phyloP scores from a whole-genome alignment of 1,139 yeast genomes.

The Yamadazyma spencermartinsiae region DNA sequence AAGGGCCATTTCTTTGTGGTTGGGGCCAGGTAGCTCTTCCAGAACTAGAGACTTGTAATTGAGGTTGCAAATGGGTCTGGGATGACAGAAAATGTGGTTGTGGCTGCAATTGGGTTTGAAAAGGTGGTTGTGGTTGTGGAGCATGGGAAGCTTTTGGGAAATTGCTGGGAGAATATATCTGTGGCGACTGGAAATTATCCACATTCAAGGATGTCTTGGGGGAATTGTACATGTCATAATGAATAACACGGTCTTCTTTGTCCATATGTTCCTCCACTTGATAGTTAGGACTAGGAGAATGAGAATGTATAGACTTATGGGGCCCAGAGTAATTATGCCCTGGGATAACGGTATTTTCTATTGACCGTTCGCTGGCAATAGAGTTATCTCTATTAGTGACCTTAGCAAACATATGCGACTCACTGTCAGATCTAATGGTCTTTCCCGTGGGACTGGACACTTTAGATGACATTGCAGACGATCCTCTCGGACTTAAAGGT shows the following conservation, averaged over 20 bases:
- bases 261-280: neutral
- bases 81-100: too few species aligned
- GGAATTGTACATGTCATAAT: neutral
- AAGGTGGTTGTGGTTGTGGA: constrained; percentile 3
- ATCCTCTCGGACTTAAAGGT: too few species aligned
- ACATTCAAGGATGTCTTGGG: neutral
- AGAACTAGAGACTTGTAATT: too few species aligned
- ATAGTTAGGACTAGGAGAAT: constrained; percentile 1
- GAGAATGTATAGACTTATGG: too few species aligned
- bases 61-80: too few species aligned
- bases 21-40: too few species aligned
- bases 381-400: neutral
- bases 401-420: neutral
- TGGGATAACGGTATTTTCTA: neutral
- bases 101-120: neutral
- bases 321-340: too few species aligned
- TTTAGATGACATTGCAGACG: too few species aligned
- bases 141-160: neutral
- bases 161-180: neutral
- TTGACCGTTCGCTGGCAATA: neutral
- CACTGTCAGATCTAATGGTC: neutral
- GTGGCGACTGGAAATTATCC: neutral
- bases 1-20: too few species aligned
- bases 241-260: neutral
- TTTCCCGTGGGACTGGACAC: neutral